phyloP scores from a whole-genome alignment of 129 eudicot species.

The Artemisia tridentata region DNA sequence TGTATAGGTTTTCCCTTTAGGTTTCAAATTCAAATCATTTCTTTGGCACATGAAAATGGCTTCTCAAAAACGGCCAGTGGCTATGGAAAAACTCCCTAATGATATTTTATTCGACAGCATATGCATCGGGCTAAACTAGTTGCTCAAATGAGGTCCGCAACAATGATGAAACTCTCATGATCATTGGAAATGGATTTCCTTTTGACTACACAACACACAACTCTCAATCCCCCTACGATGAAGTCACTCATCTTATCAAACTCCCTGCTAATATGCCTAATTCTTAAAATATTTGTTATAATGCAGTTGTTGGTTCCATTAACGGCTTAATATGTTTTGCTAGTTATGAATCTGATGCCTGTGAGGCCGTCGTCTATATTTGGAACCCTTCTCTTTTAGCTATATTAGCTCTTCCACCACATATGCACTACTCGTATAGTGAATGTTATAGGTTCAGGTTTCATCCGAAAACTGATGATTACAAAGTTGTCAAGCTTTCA shows the following conservation, averaged over 20 bases:
- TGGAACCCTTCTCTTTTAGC: not conserved
- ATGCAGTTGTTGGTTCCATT: not conserved
- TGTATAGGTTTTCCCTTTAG: too few relatives aligned
- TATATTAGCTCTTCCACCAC: not conserved
- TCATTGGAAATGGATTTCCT: not conserved
- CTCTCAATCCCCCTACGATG: not conserved
- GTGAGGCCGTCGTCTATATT: not conserved
- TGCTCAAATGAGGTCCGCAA: too few relatives aligned
- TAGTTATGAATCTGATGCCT: not conserved
- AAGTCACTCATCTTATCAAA: not conserved
- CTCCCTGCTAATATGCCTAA: not conserved
- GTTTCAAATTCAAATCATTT: too few relatives aligned
- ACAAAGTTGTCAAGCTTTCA: conserved; percentile 2
- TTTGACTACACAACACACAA: not conserved
- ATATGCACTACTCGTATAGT: not conserved
- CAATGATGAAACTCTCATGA: too few relatives aligned
- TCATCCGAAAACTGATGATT: not conserved
- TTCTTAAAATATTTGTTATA: not conserved
- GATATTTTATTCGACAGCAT: too few relatives aligned
- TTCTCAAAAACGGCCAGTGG: too few relatives aligned
- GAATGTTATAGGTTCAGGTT: not conserved
- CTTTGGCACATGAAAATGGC: too few relatives aligned
- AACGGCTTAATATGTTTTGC: not conserved
- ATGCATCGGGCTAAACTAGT: too few relatives aligned
- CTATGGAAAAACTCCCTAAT: too few relatives aligned